A percentile compares a stretch with the other conserved stretches of the same genome.
phyloP scores from a whole-genome alignment of 129 eudicot species.

The Flaveria bidentis region DNA sequence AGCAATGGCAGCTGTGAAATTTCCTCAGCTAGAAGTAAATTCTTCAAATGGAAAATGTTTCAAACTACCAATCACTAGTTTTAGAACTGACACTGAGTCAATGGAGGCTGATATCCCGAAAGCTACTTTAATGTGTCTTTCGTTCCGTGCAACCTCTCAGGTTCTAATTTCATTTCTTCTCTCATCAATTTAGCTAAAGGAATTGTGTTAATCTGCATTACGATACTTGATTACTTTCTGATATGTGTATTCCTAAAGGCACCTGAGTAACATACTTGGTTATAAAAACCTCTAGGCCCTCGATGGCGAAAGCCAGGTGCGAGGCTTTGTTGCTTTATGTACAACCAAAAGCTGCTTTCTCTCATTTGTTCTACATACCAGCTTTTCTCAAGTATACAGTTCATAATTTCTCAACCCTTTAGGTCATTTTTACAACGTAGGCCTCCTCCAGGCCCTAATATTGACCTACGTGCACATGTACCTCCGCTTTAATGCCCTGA shows the following conservation, averaged over 20 bases:
- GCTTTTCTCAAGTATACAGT: too few relatives aligned
- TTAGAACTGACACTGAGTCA: slow-evolving; percentile 37
- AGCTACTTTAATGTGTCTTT: slow-evolving; percentile 71
- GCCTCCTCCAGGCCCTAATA: too few relatives aligned
- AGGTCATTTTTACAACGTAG: too few relatives aligned
- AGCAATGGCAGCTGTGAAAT: slow-evolving; percentile 74
- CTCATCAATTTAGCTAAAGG: slow-evolving; percentile 3
- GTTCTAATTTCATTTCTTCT: slow-evolving; percentile 34
- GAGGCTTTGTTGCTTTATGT: too few relatives aligned
- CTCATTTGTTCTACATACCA: too few relatives aligned
- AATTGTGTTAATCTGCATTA: background rate
- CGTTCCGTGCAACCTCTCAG: slow-evolving; percentile 91
- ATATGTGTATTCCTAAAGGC: slow-evolving; percentile 18
- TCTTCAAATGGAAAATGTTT: slow-evolving; percentile 55
- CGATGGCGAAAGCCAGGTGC: background rate
- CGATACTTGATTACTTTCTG: slow-evolving; percentile 11
- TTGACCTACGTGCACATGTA: too few relatives aligned
- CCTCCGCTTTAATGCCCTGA: too few relatives aligned
- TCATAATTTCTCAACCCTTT: background rate
- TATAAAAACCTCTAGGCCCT: background rate
- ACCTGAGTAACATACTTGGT: slow-evolving; percentile 7
- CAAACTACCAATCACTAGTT: slow-evolving; percentile 58
- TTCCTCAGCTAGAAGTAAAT: slow-evolving; percentile 73
- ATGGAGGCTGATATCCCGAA: slow-evolving; percentile 46
- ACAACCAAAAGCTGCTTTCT: too few relatives aligned